phyloP scores from a whole-genome alignment of 2,329 filamentous ascomycete species.

The Aspergillus pseudoglaucus region DNA sequence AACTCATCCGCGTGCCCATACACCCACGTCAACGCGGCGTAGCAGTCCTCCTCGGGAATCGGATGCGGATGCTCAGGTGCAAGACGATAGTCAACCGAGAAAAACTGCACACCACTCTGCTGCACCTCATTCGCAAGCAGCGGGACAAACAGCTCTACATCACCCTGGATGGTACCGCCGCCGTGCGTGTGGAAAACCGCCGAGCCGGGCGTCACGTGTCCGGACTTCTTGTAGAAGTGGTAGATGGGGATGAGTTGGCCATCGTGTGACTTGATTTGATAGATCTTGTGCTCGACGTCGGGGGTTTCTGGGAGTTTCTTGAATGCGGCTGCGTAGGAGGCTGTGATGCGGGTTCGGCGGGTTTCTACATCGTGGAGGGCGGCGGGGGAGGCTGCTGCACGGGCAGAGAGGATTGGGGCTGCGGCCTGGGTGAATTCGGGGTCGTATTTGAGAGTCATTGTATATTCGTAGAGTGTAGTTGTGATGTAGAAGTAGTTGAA shows the following conservation, averaged over 20 bases:
- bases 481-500: too few relatives aligned
- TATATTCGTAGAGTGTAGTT: constrained; percentile 1
- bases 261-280: constrained; percentile 15
- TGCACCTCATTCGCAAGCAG: constrained; percentile 10
- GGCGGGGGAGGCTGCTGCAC: constrained; percentile 5
- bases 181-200: constrained; percentile 21
- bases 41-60: constrained; percentile 19
- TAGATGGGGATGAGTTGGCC: constrained; percentile 14
- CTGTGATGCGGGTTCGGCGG: constrained; percentile 4
- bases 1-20: constrained; percentile 32
- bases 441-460: constrained; percentile 15
- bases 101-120: constrained; percentile 14
- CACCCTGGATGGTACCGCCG: constrained; percentile 18
- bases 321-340: constrained; percentile 6
- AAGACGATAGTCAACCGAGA: constrained; percentile 21
- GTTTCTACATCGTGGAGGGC: constrained; percentile 12
- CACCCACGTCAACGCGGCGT: constrained; percentile 32
- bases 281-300: constrained; percentile 11
- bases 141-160: constrained; percentile 8
- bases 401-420: constrained; percentile 8
- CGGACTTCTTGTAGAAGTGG: constrained; percentile 8
- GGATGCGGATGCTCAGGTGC: constrained; percentile 19
- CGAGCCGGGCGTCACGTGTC: constrained; percentile 3
- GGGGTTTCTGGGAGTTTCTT: constrained; percentile 7
- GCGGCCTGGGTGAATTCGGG: constrained; percentile 12